Evolutionary conservation across 805 yeast species (phyloP), one percentile per base, ranked within the genome.

Genomic region (Brettanomyces custersianus): DNA sequence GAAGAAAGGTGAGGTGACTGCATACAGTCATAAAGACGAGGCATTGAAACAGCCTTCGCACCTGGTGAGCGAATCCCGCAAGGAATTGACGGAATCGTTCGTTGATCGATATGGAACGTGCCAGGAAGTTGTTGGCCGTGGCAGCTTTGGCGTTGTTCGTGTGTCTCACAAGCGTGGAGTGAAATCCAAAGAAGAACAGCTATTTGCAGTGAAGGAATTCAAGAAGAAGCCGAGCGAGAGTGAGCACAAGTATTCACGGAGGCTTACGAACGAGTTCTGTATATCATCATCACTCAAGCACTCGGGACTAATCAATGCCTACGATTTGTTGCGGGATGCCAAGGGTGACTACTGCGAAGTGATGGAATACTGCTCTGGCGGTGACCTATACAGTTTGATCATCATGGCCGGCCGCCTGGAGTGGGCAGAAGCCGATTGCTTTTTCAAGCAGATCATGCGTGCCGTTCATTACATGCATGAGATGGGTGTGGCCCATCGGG

Each of bases 91-190:
- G 4, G 45, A 37, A 33, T 74, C 88, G 8, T 81, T 90, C 55
- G 80, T 77, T 7, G 88, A 87, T 47, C 83, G 88, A 54, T 90
- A 90, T 56, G 98, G 98, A 29, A 72, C 82, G 35, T 90, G 97
- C 56, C 95, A 86, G 59, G 97, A 90, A 55, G 84, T 88, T 33
- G 74, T 92, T 43, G 98, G 98, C 19, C 72, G 83, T 35, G 97
- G 97, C 16, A 78, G 96, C 0, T 90, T 83, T 63, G 98, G 98
- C 15, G 85, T 86, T 31, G 97, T 90, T 16, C 68, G 96, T 41
- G 74, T 92, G 4, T 72, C 94, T 5, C 96, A 88, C 63, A 80
- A 80, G 55, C 76, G 72, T 48, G 45, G 61, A 8, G 49, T 46
- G 15, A 52, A 33, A 35, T 8, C 11, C 11, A 11, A 17, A 13